These are phyloP conservation scores for Trichoderma koningii DNA, from an alignment of 2,329 filamentous ascomycete species.

Conservation along the genomic window DNA sequence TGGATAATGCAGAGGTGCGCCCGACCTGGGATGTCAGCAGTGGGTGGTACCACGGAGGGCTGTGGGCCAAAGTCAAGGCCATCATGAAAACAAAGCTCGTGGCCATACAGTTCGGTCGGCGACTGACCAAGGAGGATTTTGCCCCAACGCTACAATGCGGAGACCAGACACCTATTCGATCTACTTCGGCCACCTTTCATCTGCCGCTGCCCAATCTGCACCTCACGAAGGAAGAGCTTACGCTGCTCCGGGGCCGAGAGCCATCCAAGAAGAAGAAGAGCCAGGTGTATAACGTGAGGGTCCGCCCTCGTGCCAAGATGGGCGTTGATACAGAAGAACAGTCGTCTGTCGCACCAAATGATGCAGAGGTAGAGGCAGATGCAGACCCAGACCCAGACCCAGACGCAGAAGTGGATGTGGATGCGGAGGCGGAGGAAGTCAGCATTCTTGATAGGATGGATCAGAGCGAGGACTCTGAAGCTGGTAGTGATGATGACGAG, in stretches of 20 bases:
- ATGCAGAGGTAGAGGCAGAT: constrained; percentile 1
- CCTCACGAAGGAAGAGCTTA: constrained; percentile 43
- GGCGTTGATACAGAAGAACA: constrained; percentile 19
- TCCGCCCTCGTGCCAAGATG: constrained; percentile 27
- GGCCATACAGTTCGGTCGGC: constrained; percentile 60
- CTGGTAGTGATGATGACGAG: constrained; percentile 28
- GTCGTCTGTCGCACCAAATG: constrained; percentile 32
- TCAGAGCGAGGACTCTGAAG: constrained; percentile 23
- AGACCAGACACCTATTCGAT: constrained; percentile 40
- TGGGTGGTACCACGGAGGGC: constrained; percentile 83
- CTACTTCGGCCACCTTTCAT: constrained; percentile 38
- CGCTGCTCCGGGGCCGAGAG: constrained; percentile 39
- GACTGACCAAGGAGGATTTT: constrained; percentile 47
- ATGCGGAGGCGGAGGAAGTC: constrained; percentile 15
- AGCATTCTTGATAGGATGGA: constrained; percentile 20
- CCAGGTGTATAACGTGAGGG: constrained; percentile 41
- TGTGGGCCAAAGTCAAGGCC: constrained; percentile 79
- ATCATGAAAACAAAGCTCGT: constrained; percentile 87
- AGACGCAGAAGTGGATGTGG: neutral
- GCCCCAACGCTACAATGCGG: constrained; percentile 40
- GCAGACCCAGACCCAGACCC: constrained; percentile 25
- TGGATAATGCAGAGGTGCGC: constrained; percentile 64
- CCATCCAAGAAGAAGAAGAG: constrained; percentile 44
- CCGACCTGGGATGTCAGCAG: constrained; percentile 63
- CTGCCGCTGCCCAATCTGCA: constrained; percentile 41